phyloP scores from a whole-genome alignment of 768 basidiomycete species.

The Gelatoporia subvermispora region DNA sequence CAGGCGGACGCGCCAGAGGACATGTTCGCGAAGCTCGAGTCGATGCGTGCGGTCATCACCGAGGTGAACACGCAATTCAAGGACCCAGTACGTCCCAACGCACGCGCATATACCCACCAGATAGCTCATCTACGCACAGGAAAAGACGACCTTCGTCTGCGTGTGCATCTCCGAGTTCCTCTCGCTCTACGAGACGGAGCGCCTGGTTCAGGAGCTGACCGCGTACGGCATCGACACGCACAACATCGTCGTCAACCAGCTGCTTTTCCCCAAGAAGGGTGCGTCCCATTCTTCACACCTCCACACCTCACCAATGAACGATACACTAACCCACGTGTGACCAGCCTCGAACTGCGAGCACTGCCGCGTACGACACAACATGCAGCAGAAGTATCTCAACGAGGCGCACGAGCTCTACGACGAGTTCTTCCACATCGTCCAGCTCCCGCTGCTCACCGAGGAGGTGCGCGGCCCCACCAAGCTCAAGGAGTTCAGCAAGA shows the following conservation, averaged over 20 bases:
- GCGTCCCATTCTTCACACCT: constrained; percentile 1
- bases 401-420: constrained; percentile 98
- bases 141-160: constrained; percentile 98
- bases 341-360: constrained; percentile 92
- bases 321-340: neutral
- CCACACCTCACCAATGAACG: too few species aligned
- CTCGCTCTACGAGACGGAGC: constrained; percentile 97
- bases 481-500: constrained; percentile 87
- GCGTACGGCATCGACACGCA: constrained; percentile 95
- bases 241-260: constrained; percentile 97
- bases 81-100: constrained; percentile 68
- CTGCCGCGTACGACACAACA: constrained; percentile 88
- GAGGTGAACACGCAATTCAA: constrained; percentile 99
- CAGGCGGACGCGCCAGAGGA: constrained; percentile 89
- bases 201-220: constrained; percentile 94
- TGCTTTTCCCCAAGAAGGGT: constrained; percentile 91
- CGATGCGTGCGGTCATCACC: constrained; percentile 94
- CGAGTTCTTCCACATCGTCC: constrained; percentile 96
- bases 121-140: constrained; percentile 42
- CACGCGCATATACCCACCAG: too few species aligned
- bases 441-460: constrained; percentile 90
- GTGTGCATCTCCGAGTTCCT: constrained; percentile 99
- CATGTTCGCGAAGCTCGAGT: constrained; percentile 97
- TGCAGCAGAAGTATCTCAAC: constrained; percentile 97
- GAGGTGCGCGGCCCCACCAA: constrained; percentile 95